Percentiles rank a stretch among this genome's conserved stretches.
These are phyloP conservation scores for Porogramme epimiltina DNA, from an alignment of 1,284 basidiomycete species.

Conservation along the genomic window DNA sequence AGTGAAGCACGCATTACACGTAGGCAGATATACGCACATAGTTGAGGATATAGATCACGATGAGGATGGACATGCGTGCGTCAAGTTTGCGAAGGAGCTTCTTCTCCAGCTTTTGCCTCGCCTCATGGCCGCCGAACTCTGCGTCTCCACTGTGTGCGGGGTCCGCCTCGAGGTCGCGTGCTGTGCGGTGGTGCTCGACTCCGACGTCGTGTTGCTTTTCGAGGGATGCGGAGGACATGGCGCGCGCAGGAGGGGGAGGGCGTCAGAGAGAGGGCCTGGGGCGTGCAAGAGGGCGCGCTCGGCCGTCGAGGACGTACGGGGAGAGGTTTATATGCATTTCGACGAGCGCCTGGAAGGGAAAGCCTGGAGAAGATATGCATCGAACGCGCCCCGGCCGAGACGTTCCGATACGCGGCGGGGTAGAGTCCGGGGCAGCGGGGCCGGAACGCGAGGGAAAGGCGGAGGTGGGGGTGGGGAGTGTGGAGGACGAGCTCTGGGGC, in stretches of 20 bases:
- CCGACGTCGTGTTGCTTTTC: constrained; percentile 10
- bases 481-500: not conserved
- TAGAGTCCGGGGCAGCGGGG: constrained; percentile 2
- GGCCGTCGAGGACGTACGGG: constrained; percentile 13
- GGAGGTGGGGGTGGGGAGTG: not conserved
- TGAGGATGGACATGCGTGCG: constrained; percentile 61
- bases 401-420: constrained; percentile 1
- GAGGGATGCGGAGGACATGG: constrained; percentile 14
- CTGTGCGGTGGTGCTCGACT: not conserved
- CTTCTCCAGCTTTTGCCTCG: constrained; percentile 48
- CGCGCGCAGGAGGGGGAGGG: not conserved
- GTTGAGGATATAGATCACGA: constrained; percentile 71
- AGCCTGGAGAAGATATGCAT: constrained; percentile 7
- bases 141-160: constrained; percentile 29
- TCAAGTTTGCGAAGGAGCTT: constrained; percentile 65
- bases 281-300: not conserved
- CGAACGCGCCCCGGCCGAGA: not conserved
- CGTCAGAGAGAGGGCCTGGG: not conserved
- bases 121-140: constrained; percentile 46
- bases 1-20: constrained; percentile 14
- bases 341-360: constrained; percentile 4
- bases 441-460: constrained; percentile 1
- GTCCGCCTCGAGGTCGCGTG: constrained; percentile 17
- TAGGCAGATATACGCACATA: constrained; percentile 41
- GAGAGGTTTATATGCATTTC: constrained; percentile 19